Evolutionary conservation across 306 rosid species (phyloP).

Genomic region (Cicer cuneatum): DNA sequence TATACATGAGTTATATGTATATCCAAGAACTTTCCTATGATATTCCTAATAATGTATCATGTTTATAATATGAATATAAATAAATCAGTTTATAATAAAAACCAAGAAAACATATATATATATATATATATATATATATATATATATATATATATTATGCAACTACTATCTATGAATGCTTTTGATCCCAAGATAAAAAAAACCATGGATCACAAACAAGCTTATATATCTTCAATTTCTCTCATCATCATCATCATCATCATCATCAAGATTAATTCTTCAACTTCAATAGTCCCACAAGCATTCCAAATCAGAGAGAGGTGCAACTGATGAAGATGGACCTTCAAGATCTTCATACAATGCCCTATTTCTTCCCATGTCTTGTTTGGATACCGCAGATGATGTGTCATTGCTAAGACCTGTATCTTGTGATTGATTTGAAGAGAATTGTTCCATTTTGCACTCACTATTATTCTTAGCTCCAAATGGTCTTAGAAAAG

Average conservation of each 20-base stretch:
- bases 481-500: conserved; percentile 36
- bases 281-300: conserved; percentile 63
- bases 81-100: conserved; percentile 36
- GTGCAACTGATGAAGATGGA: conserved; percentile 50
- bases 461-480: conserved; percentile 46
- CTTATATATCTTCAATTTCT: conserved; percentile 21
- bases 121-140: no score
- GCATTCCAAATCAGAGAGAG: conserved; percentile 60
- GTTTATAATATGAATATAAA: conserved; percentile 32
- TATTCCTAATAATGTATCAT: conserved; percentile 39
- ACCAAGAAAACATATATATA: conserved; percentile 14
- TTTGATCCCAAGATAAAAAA: conserved; percentile 48
- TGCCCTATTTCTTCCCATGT: conserved; percentile 45
- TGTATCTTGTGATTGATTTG: conserved; percentile 75
- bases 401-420: conserved; percentile 76
- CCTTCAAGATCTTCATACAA: conserved; percentile 55
- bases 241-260: neutral
- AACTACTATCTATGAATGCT: conserved; percentile 43
- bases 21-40: conserved; percentile 50
- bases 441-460: conserved; percentile 70
- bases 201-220: conserved; percentile 48
- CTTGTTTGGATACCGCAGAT: conserved; percentile 63
- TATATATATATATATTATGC: conserved; percentile 14
- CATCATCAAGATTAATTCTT: neutral
- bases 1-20: conserved; percentile 46